Evolutionary conservation across 139 green algal genomes (phyloP), one percentile per base, ranked within the genome.

Genomic region (Micractinium sp.): DNA sequence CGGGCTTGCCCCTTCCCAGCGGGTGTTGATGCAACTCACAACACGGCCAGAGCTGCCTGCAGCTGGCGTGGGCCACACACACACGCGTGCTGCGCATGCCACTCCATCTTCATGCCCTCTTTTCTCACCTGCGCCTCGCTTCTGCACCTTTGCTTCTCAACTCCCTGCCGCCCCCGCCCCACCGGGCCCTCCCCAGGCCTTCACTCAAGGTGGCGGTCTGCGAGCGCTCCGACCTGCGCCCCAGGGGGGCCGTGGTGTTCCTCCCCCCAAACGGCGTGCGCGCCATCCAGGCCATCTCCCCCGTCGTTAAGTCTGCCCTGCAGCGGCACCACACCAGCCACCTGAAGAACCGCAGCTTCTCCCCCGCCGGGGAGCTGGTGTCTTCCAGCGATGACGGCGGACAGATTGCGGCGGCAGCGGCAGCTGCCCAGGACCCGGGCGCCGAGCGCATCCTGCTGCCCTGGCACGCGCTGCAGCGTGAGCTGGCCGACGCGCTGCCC

Each of bases 251-350:
- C 5, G 22, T 73, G 16, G 60, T 85, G 15, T 69, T 63, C 25
- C 53, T 87, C 27, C 83, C 39, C 20, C 83, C 83, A 22, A 87
- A 76, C 38, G 60, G 82, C n/a, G 80, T 85, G n/a, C 53, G 80
- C 3, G 53, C 53, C 7, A 31, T 73, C 25, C 53, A 85, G n/a
- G 80, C 80, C 53, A 85, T 73, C 80, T 74, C 25, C n/a, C 67
- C 67, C 18, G 38, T 39, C 25, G 18, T 86, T 0, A 74, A 56
- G 33, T 1, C n/a, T 19, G 63, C 83, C 15, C 25, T 87, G 31
- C 31, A 31, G 18, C 83, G 67, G 14, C 83, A 87, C 67, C 67
- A 87, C 31, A 39, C 27, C 25, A 39, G 16, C 41, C 80, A 85
- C 80, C 53, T 73, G 18, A 47, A 18, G 25, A 85, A 56, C 9